Evolutionary conservation across 2,329 filamentous ascomycete species (phyloP).

Genomic region (Alternaria solani): DNA sequence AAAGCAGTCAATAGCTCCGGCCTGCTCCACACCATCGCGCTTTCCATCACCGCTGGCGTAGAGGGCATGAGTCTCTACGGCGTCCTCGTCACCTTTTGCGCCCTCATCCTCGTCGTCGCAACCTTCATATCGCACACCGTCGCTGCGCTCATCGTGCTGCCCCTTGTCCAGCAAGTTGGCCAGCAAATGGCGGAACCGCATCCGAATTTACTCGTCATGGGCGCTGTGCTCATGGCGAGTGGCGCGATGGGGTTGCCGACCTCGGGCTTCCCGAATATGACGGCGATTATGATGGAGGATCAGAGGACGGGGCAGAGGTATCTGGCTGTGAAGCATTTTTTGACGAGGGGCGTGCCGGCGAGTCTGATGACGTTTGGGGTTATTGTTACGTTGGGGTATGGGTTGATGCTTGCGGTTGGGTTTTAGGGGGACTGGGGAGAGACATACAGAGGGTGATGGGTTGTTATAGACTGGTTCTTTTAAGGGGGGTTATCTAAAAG

Average conservation of each 20-base stretch:
- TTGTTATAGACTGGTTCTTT: not conserved
- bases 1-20: constrained; percentile 95
- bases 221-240: constrained; percentile 91
- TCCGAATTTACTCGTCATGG: constrained; percentile 95
- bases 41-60: constrained; percentile 75
- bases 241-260: constrained; percentile 98
- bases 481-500: too few species aligned
- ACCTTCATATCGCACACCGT: constrained; percentile 99
- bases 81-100: constrained; percentile 84
- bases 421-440: constrained; percentile 54
- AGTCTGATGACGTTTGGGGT: constrained; percentile 83
- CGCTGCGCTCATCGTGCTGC: constrained; percentile 91
- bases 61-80: constrained; percentile 83
- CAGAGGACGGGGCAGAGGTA: constrained; percentile 89
- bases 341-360: constrained; percentile 89
- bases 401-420: constrained; percentile 80
- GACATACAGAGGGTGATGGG: too few species aligned
- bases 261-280: constrained; percentile 98
- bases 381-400: constrained; percentile 89
- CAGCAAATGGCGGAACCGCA: constrained; percentile 84
- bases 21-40: constrained; percentile 86
- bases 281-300: constrained; percentile 99
- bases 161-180: constrained; percentile 87
- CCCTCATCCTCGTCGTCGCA: constrained; percentile 86
- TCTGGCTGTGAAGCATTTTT: constrained; percentile 90